phyloP scores from a whole-genome alignment of 805 yeast genomes.

The Candida ovalis region DNA sequence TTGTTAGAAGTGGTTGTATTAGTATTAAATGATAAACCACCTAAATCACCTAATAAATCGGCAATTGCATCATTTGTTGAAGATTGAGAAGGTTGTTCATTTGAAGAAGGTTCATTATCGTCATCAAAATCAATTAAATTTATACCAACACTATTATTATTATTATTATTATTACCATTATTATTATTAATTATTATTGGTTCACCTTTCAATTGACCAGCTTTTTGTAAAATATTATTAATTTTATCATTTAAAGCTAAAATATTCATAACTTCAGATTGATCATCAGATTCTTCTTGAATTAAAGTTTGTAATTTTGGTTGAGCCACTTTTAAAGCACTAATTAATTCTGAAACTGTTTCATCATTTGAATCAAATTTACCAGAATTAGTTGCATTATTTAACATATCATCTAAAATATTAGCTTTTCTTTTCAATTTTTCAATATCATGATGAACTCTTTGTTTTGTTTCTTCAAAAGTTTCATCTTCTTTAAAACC shows the following conservation, averaged over 20 bases:
- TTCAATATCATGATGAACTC: constrained; percentile 79
- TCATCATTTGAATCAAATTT: constrained; percentile 50
- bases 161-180: constrained; percentile 31
- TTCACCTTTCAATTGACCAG: constrained; percentile 62
- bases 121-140: constrained; percentile 34
- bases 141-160: constrained; percentile 21
- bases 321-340: constrained; percentile 75
- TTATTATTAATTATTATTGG: constrained; percentile 44
- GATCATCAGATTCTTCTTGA: constrained; percentile 72
- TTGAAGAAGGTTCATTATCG: constrained; percentile 31
- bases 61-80: constrained; percentile 43
- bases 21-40: constrained; percentile 49
- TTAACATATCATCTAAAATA: constrained; percentile 81
- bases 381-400: constrained; percentile 41
- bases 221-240: constrained; percentile 64
- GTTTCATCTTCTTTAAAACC: constrained; percentile 87
- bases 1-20: constrained; percentile 2
- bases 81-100: constrained; percentile 10
- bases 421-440: constrained; percentile 83
- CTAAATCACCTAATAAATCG: constrained; percentile 72
- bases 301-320: constrained; percentile 84
- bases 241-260: constrained; percentile 72
- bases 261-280: constrained; percentile 58
- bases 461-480: constrained; percentile 66
- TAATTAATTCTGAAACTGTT: constrained; percentile 72